phyloP scores from a whole-genome alignment of 75 land plant genomes.

The Larix kaempferi region DNA sequence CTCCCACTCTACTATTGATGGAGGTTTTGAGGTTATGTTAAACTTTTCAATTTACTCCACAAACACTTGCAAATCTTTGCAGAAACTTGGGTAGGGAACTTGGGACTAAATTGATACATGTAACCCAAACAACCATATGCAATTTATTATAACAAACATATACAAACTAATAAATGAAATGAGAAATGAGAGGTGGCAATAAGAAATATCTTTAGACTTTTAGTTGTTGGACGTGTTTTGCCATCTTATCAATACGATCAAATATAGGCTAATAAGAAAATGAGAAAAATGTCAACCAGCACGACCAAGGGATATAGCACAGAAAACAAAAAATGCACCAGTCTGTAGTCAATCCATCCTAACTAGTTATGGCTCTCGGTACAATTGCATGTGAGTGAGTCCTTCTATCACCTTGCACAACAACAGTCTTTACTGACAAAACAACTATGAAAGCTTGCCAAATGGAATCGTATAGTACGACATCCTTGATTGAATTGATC shows the following conservation, averaged over 20 bases:
- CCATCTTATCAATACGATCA: no score
- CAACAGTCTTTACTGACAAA: slow-evolving; percentile 72
- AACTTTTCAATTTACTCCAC: slow-evolving; percentile 83
- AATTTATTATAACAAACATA: not conserved
- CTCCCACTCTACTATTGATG: slow-evolving; percentile 98
- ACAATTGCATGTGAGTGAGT: slow-evolving; percentile 81
- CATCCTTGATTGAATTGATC: slow-evolving; percentile 82
- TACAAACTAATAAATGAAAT: no score
- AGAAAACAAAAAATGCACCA: slow-evolving; percentile 29
- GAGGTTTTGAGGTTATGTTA: slow-evolving; percentile 98
- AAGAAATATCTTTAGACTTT: no score
- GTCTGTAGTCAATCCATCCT: slow-evolving; percentile 92
- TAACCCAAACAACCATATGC: slow-evolving; percentile 4
- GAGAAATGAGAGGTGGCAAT: no score
- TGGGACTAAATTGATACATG: slow-evolving; percentile 85
- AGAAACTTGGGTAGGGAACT: slow-evolving; percentile 82
- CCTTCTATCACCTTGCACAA: slow-evolving; percentile 96
- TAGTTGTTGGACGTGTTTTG: no score
- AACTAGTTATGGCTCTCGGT: slow-evolving; percentile 92
- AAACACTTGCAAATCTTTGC: slow-evolving; percentile 86
- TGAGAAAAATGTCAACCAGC: not conserved
- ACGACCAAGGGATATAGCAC: not conserved
- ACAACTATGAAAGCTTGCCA: no score
- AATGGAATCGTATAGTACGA: no score
- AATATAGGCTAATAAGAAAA: not conserved